Conservation (phyloP, 2,329 filamentous ascomycete genomes). For the Helicocarpus griseus region DNA sequence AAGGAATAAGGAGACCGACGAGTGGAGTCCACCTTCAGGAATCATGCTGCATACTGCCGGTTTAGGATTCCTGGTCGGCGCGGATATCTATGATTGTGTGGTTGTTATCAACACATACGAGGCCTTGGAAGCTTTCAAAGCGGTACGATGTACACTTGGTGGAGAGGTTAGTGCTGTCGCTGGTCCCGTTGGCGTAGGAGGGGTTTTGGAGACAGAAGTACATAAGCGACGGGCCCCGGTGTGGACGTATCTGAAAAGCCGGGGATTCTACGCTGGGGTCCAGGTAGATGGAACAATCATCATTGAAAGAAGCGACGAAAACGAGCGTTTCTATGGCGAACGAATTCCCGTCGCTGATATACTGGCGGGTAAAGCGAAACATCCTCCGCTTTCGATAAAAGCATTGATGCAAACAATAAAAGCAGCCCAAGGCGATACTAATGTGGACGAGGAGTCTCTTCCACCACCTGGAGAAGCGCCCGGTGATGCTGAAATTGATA, state of each 20-base stretch:
- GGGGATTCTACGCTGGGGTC: slow-evolving; percentile 78
- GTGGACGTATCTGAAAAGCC: slow-evolving; percentile 80
- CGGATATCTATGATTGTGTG: slow-evolving; percentile 94
- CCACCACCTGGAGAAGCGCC: slow-evolving; percentile 61
- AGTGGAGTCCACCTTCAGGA: slow-evolving; percentile 84
- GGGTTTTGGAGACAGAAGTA: slow-evolving; percentile 58
- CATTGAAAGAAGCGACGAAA: slow-evolving; percentile 78
- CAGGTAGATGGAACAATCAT: slow-evolving; percentile 81
- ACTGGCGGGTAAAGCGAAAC: slow-evolving; percentile 48
- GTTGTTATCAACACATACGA: slow-evolving; percentile 82
- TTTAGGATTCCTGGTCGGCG: slow-evolving; percentile 78
- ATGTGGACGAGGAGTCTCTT: slow-evolving; percentile 61
- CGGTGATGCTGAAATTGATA: slow-evolving; percentile 56
- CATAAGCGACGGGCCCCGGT: slow-evolving; percentile 61
- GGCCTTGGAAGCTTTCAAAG: slow-evolving; percentile 75
- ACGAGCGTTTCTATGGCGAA: slow-evolving; percentile 73
- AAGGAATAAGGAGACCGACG: slow-evolving; percentile 66
- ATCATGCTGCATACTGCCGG: slow-evolving; percentile 85
- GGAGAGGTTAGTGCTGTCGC: slow-evolving; percentile 67
- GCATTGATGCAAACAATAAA: slow-evolving; percentile 74
- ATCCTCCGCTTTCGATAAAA: slow-evolving; percentile 47
- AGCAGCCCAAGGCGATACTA: slow-evolving; percentile 71
- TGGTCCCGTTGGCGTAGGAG: slow-evolving; percentile 69
- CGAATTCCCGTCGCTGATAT: slow-evolving; percentile 54
- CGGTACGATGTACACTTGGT: slow-evolving; percentile 67